Evolutionary conservation across 2,329 filamentous ascomycete genomes (phyloP), one percentile per base, ranked within the genome.

Genomic region (Colletotrichum truncatum): DNA sequence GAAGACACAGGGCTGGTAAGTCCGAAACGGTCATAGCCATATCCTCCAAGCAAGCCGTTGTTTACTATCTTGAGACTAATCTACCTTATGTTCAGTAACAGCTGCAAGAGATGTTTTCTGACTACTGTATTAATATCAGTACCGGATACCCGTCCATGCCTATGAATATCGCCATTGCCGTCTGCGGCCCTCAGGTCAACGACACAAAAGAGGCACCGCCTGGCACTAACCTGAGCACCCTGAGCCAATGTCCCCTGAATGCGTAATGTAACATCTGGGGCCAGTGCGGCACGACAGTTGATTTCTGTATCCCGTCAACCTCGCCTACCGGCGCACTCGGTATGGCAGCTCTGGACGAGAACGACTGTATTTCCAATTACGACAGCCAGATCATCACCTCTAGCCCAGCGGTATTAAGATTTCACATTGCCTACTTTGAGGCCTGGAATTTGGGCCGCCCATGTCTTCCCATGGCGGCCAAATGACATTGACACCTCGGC

Each of bases 261-360:
- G 69, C 70, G 8, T 75, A 72, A 63, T 74, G 74, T 64, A 68
- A 80, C 60, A 72, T 75, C 38, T 81, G 79, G 73, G 83, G 82
- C 1, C 75, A 81, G 49, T 85, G 83, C 23, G 83, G 82, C 5
- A 75, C 75, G 1, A 81, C 79, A 0, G 67, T 68, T 1, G 81
- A 81, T 12, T 84, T 83, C 67, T 86, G 82, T 69, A 72, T 67
- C 11, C 59, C 70, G 38, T 70, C 16, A 3, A 65, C 65, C 10
- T 69, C 56, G 10, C 36, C 65, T 14, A 77, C 72, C 1, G 78
- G 77, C 3, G 70, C 70, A 1, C 81, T 78, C 2, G 80, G 80
- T 9, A 81, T 79, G 4, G 71, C 76, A 9, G 41, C 65, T 7
- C 52, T 68, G 0, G 74, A 73, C 12, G 72, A 65, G 4, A 72